These are phyloP conservation scores for Cyclotella baltica DNA, from an alignment of 108 stramenopile species.

Conservation along the genomic window DNA sequence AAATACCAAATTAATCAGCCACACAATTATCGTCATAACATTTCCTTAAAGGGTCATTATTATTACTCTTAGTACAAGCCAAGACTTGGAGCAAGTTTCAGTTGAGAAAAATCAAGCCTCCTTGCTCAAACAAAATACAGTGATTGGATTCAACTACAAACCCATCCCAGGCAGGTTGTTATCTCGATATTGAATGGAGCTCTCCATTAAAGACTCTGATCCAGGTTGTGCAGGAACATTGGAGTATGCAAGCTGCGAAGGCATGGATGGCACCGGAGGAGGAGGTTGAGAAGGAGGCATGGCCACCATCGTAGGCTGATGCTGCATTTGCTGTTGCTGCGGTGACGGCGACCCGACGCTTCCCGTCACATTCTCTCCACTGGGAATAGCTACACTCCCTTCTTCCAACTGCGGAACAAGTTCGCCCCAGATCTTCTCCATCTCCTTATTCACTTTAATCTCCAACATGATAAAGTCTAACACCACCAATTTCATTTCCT, in stretches of 20 bases:
- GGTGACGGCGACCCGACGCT: background rate
- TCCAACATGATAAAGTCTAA: constrained; percentile 93
- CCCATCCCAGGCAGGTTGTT: constrained; percentile 45
- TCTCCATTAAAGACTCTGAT: constrained; percentile 38
- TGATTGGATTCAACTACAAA: constrained; percentile 18
- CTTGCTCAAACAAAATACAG: background rate
- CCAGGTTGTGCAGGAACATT: constrained; percentile 31
- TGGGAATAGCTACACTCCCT: constrained; percentile 1
- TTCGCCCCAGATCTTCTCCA: constrained; percentile 93
- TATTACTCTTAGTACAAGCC: too few species aligned
- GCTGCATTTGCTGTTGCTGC: background rate
- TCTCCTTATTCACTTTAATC: constrained; percentile 92
- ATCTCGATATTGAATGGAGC: constrained; percentile 53
- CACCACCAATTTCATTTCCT: constrained; percentile 93
- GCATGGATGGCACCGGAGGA: constrained; percentile 28
- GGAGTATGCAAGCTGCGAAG: constrained; percentile 39
- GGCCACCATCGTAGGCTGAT: constrained; percentile 26
- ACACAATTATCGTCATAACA: too few species aligned
- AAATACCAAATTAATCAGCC: too few species aligned
- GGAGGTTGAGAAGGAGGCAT: constrained; percentile 33
- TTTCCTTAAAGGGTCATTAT: too few species aligned
- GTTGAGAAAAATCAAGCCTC: too few species aligned
- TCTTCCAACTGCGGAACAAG: constrained; percentile 89
- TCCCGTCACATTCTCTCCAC: background rate
- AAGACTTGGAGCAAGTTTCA: too few species aligned